Base-by-base conservation (phyloP, 176 grass and related monocot genomes). In the maize (Zea mays) region DNA sequence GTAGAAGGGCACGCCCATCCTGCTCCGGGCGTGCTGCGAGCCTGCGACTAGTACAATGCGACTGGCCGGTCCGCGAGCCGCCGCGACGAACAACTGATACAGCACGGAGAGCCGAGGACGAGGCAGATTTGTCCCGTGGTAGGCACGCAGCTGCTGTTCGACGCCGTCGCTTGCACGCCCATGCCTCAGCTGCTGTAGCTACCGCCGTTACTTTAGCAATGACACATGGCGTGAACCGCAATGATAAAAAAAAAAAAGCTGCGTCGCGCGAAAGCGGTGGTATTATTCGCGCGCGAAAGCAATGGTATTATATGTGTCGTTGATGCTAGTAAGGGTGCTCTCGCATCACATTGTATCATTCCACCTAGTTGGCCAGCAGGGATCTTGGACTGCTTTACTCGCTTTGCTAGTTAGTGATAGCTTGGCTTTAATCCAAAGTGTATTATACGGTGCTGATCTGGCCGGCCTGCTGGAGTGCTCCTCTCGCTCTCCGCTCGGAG, bases 401-500 rank as follows among this genome's bases (percentile, higher is more conserved):
- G 68, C 81, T 83, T 68, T 79, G 6, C 47, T 27, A 27, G 27
- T 27, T 77, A 79, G 86, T 84, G 75, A 60, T 63, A 11, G 56
- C 6, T 84, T 69, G 57, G 55, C 76, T 88, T 88, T 88, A 80
- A 60, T 75, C 81, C 12, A 88, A 88, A 71, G 68, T 47, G 45
- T 27, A 27, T 35, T 16, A 50, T 40, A 70, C 44, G 20, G 67
- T 70, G 44, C 43, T 27, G 27, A 27, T 27, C 27, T 27, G 27
- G 27, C 27, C 27, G 27, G 27, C 27, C 27, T n/a, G n/a, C n/a
- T n/a, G n/a, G n/a, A n/a, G n/a, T n/a, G n/a, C n/a, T n/a, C n/a
- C n/a, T n/a, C n/a, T n/a, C n/a, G n/a, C n/a, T n/a, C n/a, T 27
- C 27, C 27, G 27, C 27, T 27, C 27, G 27, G 27, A 27, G 27